Conservation (phyloP, 306 rosid species). For the Quercus parvula region DNA sequence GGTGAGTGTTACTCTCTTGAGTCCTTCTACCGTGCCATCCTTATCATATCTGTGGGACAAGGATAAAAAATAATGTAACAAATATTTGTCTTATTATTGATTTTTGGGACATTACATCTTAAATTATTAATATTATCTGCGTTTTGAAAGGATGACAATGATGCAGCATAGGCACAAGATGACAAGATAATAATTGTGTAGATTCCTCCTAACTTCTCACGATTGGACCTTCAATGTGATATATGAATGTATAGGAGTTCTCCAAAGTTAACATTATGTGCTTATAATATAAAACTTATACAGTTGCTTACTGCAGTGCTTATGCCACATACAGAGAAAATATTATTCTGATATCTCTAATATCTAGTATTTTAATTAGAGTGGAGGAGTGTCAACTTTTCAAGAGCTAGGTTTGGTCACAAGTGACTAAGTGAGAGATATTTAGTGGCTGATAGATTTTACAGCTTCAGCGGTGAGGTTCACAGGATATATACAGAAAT, state of each 20-base stretch:
- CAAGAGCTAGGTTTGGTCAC: background rate
- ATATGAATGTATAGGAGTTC: background rate
- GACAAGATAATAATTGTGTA: constrained; percentile 2
- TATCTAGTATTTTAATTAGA: background rate
- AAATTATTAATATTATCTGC: background rate
- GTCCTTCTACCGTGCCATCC: background rate
- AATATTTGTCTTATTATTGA: background rate
- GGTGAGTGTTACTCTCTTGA: background rate
- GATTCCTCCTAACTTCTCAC: background rate
- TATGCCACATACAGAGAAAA: background rate
- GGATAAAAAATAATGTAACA: background rate
- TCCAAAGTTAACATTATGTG: background rate
- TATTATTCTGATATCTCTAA: background rate
- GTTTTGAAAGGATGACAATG: constrained; percentile 8
- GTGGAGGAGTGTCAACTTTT: background rate
- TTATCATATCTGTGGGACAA: constrained; percentile 1
- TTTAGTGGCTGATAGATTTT: background rate
- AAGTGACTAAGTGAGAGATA: background rate
- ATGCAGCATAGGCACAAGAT: constrained; percentile 1
- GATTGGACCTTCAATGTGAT: background rate
- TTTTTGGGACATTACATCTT: background rate
- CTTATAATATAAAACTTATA: background rate
- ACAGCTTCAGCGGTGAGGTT: background rate
- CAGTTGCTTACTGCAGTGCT: background rate
- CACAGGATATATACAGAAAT: background rate